Evolutionary conservation across 2,329 filamentous ascomycete genomes (phyloP), one percentile per base, ranked within the genome.

Genomic region (Setomelanomma holmii): DNA sequence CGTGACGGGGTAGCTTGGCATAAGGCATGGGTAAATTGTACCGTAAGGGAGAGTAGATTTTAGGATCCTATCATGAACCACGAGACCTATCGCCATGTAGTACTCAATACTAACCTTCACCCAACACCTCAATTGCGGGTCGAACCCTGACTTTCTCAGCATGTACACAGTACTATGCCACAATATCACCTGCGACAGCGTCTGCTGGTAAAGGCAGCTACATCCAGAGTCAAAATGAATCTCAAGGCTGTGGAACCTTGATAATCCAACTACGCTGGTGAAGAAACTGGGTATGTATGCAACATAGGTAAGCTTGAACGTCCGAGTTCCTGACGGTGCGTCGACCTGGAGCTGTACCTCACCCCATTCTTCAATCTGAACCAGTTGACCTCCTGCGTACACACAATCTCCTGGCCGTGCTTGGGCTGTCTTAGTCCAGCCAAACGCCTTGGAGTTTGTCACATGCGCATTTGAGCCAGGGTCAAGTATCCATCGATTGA

Each of bases 221-320:
- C 24, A 33, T 22, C 51, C 46, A 38, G 51, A 54, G 46, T 54
- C 42, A 24, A 54, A 54, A 42, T 54, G 46, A n/a, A 54, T 49
- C 20, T 35, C 46, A 11, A 45, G 35, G 38, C 21, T 19, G 14
- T 41, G 36, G 46, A 45, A 46, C 27, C 51, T 45, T n/a, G 46
- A 40, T 14, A 54, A 38, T 14, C 45, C 38, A 16, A 54, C n/a
- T 3, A 54, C 30, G 24, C 41, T 54, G 17, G 51, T 50, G 10
- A 46, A 41, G 51, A 54, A 54, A 14, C 51, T 38, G 17, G 45
- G 50, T n/a, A 53, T 41, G n/a, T n/a, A n/a, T n/a, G n/a, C n/a
- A n/a, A n/a, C n/a, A n/a, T n/a, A n/a, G n/a, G n/a, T n/a, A n/a
- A 39, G 40, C 21, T 30, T 42, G 22, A 42, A 42, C 10, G 40